These are phyloP conservation scores for Rehmannia glutinosa DNA, from an alignment of 257 asterid species.

Conservation along the genomic window DNA sequence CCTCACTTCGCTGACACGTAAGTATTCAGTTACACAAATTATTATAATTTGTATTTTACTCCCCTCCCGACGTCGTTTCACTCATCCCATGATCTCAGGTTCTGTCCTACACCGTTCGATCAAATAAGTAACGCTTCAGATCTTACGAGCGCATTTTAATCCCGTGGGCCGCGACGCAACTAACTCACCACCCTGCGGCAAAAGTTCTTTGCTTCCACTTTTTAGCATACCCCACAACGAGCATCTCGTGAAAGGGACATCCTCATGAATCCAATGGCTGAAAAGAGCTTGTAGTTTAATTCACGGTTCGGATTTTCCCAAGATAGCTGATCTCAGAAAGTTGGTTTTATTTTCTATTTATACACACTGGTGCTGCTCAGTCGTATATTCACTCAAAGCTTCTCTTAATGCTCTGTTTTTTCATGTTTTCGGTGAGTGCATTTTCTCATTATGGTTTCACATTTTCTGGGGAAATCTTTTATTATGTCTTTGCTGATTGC, in stretches of 20 bases:
- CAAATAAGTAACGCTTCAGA: slow-evolving; percentile 19
- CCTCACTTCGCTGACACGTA: slow-evolving; percentile 50
- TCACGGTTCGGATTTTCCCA: slow-evolving; percentile 16
- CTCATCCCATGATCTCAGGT: background rate
- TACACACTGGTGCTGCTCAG: background rate
- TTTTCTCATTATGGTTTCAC: background rate
- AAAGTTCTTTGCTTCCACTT: slow-evolving; percentile 23
- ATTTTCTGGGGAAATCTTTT: background rate
- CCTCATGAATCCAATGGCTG: slow-evolving; percentile 13
- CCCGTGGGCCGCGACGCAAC: slow-evolving; percentile 23
- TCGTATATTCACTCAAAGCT: background rate
- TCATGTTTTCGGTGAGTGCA: slow-evolving; percentile 12
- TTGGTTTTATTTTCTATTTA: slow-evolving; percentile 23
- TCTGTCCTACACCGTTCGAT: slow-evolving; percentile 29
- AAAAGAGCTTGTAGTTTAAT: background rate
- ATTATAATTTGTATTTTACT: background rate
- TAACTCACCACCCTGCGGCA: slow-evolving; percentile 15
- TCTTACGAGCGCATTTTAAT: slow-evolving; percentile 11
- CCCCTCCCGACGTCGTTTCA: slow-evolving; percentile 26
- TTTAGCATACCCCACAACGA: slow-evolving; percentile 21
- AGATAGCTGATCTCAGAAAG: slow-evolving; percentile 13
- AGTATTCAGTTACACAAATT: slow-evolving; percentile 23
- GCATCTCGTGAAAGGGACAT: slow-evolving; percentile 47
- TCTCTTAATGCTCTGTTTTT: background rate
- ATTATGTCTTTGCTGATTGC: background rate